These are phyloP conservation scores for Acacia concinna DNA, from an alignment of 331 rosid genomes.

Conservation along the genomic window DNA sequence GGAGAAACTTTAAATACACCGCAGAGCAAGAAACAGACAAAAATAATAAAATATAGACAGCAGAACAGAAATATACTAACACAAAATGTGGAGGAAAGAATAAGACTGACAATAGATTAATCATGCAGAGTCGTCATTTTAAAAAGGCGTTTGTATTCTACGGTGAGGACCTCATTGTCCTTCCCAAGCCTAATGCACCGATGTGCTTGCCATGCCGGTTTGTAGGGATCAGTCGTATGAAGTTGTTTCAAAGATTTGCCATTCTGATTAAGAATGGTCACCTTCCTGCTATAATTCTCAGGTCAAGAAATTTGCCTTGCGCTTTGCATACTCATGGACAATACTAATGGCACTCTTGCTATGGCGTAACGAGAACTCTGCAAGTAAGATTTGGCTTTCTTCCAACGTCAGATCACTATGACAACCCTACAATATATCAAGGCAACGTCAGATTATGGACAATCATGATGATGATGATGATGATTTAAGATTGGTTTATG, in stretches of 20 bases:
- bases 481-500: not conserved
- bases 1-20: too few species aligned
- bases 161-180: not conserved
- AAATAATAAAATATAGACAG: too few species aligned
- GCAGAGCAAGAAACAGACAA: too few species aligned
- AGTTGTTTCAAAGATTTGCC: conserved; percentile 8
- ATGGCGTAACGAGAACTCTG: conserved; percentile 84
- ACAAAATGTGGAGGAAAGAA: not conserved
- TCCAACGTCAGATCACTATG: conserved; percentile 75
- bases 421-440: conserved; percentile 55
- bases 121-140: conserved; percentile 8
- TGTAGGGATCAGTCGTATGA: conserved; percentile 2
- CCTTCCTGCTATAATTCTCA: conserved; percentile 26
- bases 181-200: not conserved
- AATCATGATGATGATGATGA: not conserved
- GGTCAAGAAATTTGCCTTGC: conserved; percentile 43
- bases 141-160: not conserved
- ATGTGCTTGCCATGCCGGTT: not conserved
- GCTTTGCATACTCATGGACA: conserved; percentile 62
- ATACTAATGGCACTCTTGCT: conserved; percentile 63
- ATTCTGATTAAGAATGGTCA: not conserved
- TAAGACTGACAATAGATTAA: not conserved
- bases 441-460: conserved; percentile 7
- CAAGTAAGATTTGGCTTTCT: conserved; percentile 77
- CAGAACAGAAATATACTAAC: not conserved